Evolutionary conservation across 495 filamentous ascomycete genomes (phyloP), one percentile per base, ranked within the genome.

Genomic region (Aspergillus diversus): DNA sequence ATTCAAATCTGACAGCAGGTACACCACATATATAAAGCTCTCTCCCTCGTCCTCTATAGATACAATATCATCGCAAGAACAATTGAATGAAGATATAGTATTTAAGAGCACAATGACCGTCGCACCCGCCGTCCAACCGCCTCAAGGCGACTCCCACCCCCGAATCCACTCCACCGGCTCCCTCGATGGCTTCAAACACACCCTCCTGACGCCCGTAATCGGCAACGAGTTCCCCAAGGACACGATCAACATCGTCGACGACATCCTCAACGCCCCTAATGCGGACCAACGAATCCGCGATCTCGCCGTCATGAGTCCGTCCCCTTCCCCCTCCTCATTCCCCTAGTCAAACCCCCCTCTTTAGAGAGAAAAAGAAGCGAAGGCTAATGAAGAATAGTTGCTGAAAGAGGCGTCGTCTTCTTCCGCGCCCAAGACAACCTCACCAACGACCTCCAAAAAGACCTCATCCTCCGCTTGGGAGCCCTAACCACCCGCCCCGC

Each of bases 341-440:
- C 37, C 27, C 34, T 6, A 12, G n/a, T 3, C 34, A 33, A 39
- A 5, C 16, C 37, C n/a, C 15, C 34, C n/a, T 16, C 53, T 31
- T 31, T 49, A 21, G 16, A 13, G 8, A 53, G 11, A 15, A 32
- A 63, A 33, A 49, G n/a, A 34, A n/a, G n/a, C n/a, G n/a, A n/a
- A n/a, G n/a, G n/a, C n/a, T n/a, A n/a, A n/a, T n/a, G n/a, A n/a
- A n/a, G 47, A 33, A 13, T 54, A 91, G 89, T 91, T 65, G 89
- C 89, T 32, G 82, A 87, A 63, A 84, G 89, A 1, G 89, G 88
- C 13, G 89, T 92, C 0, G 88, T 92, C 48, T 91, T 90, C 78
- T 90, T 93, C 77, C 84, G 88, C 35, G 78, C 80, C 35, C 89
- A 92, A 62, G 80, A 89, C 69, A 80, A 81, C 64, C 70, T 89